Evolutionary conservation across 345 rosid genomes (phyloP).

Genomic region (Eucalyptus sp.): DNA sequence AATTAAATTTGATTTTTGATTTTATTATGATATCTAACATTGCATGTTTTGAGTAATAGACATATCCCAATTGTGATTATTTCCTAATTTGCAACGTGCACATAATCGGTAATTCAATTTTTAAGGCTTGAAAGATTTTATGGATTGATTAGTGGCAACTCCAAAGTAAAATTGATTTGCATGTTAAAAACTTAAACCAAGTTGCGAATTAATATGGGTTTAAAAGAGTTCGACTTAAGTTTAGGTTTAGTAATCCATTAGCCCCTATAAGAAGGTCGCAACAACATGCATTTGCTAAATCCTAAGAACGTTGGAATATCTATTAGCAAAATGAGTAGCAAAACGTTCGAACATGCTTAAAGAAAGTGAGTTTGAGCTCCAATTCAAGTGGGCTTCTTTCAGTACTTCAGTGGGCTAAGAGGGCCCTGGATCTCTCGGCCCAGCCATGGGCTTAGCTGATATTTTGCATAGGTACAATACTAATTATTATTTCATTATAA

Average conservation of each 20-base stretch:
- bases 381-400: neutral
- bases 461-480: neutral
- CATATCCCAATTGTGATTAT: neutral
- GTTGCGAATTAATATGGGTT: no score
- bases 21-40: neutral
- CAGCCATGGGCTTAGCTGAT: neutral
- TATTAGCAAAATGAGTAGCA: neutral
- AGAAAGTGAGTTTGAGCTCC: neutral
- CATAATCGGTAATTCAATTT: neutral
- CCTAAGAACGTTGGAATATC: neutral
- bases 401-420: neutral
- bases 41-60: neutral
- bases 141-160: neutral
- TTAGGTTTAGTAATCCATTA: no score
- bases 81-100: neutral
- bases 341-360: neutral
- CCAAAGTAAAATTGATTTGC: neutral
- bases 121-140: neutral
- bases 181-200: no score
- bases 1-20: no score
- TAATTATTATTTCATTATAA: neutral
- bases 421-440: neutral
- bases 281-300: neutral
- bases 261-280: rapidly evolving
- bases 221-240: no score